Conservation (phyloP, 176 grass and related monocot genomes). For the Carex parvula region DNA sequence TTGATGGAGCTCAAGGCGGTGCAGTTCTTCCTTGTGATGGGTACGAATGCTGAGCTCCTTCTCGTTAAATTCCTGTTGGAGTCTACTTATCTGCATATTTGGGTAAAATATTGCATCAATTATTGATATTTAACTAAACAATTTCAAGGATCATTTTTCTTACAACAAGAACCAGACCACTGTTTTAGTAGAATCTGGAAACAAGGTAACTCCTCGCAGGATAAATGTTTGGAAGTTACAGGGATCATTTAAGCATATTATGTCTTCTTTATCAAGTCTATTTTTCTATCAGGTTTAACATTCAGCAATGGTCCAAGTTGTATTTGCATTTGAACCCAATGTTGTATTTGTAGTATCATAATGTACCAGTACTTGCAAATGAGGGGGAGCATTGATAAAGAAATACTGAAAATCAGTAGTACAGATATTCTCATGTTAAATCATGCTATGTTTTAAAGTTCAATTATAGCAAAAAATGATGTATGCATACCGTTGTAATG, state of each 20-base stretch:
- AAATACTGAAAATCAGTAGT: neutral
- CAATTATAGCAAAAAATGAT: slow-evolving; percentile 18
- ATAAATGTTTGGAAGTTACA: no score
- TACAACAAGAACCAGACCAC: neutral
- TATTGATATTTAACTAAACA: neutral
- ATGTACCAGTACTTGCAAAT: neutral
- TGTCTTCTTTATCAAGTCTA: no score
- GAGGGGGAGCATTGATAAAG: neutral
- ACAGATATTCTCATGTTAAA: neutral
- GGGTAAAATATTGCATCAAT: neutral
- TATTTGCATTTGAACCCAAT: neutral
- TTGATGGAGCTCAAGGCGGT: slow-evolving; percentile 57
- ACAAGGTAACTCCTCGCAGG: neutral
- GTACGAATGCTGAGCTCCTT: slow-evolving; percentile 62
- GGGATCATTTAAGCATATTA: no score
- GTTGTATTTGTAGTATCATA: neutral
- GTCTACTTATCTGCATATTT: slow-evolving; percentile 63
- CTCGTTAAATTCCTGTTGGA: slow-evolving; percentile 63
- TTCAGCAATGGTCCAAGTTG: no score
- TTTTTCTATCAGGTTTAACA: no score
- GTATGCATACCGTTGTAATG: slow-evolving; percentile 47
- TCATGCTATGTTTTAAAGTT: neutral
- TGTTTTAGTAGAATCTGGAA: neutral
- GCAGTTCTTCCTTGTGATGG: slow-evolving; percentile 82
- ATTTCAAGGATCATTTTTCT: neutral